Evolutionary conservation across 1,139 yeast genomes (phyloP).

Genomic region (Hanseniaspora gamundiae): DNA sequence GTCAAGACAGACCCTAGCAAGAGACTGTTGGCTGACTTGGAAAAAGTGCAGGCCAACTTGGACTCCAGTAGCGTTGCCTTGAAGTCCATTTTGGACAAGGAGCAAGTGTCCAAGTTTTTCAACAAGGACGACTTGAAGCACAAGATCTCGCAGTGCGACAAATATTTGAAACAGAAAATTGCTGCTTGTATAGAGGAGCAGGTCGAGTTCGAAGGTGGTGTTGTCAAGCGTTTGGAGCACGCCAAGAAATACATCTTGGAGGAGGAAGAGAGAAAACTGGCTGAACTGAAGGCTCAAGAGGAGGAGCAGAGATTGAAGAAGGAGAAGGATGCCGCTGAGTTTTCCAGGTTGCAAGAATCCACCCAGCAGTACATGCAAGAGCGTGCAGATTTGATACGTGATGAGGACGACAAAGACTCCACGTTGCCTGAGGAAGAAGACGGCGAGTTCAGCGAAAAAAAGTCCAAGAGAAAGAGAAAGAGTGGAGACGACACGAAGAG

Average conservation of each 20-base stretch:
- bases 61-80: constrained; percentile 51
- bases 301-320: constrained; percentile 35
- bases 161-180: constrained; percentile 61
- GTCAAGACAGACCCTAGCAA: constrained; percentile 44
- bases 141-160: constrained; percentile 74
- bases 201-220: constrained; percentile 46
- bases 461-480: constrained; percentile 16
- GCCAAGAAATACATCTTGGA: constrained; percentile 33
- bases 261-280: constrained; percentile 49
- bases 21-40: constrained; percentile 52
- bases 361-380: constrained; percentile 45
- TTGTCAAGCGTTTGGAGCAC: constrained; percentile 51
- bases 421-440: constrained; percentile 24
- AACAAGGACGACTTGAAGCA: constrained; percentile 66
- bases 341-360: constrained; percentile 63
- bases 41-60: constrained; percentile 44
- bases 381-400: constrained; percentile 33
- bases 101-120: constrained; percentile 53
- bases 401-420: constrained; percentile 38
- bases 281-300: constrained; percentile 33
- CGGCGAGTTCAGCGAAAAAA: constrained; percentile 12
- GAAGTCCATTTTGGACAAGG: constrained; percentile 43
- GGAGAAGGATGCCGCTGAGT: constrained; percentile 41
- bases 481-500: constrained; percentile 12
- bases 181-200: constrained; percentile 66